Conservation (phyloP, 164 flowering plant species). For the Vitis rotundifolia region DNA sequence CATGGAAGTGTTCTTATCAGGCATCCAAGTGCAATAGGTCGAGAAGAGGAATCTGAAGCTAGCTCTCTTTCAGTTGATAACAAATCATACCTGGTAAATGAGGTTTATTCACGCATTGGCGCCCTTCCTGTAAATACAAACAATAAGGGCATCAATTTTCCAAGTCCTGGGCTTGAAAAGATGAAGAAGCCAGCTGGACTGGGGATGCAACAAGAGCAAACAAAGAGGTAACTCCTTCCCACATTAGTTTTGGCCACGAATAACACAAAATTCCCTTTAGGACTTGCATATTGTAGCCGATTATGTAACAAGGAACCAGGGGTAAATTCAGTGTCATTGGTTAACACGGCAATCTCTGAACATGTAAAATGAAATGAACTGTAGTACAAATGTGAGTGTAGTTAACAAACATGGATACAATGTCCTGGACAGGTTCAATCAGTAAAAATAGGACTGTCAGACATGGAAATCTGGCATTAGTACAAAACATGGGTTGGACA, state of each 20-base stretch:
- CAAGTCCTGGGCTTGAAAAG: slow-evolving; percentile 28
- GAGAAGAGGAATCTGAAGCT: slow-evolving; percentile 97
- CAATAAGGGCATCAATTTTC: slow-evolving; percentile 30
- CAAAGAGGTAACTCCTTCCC: slow-evolving; percentile 46
- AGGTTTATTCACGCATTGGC: slow-evolving; percentile 44
- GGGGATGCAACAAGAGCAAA: slow-evolving; percentile 38
- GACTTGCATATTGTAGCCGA: neutral
- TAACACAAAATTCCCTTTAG: neutral
- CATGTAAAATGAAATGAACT: too few relatives aligned
- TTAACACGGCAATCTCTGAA: too few relatives aligned
- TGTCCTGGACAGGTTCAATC: neutral
- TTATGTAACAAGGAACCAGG: neutral
- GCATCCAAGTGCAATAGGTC: slow-evolving; percentile 64
- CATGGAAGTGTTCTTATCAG: slow-evolving; percentile 92
- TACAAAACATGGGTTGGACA: neutral
- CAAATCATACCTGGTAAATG: slow-evolving; percentile 41
- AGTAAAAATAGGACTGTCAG: neutral
- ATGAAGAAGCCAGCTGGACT: slow-evolving; percentile 35
- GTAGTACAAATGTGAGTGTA: neutral
- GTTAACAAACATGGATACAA: neutral
- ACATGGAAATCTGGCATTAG: neutral
- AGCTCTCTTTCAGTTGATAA: slow-evolving; percentile 86
- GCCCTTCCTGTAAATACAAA: slow-evolving; percentile 44
- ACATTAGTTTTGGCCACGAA: neutral
- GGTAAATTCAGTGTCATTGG: neutral